These are phyloP conservation scores for Emiliania huxleyi DNA, from an alignment of 78 protist genomes.

Conservation along the genomic window DNA sequence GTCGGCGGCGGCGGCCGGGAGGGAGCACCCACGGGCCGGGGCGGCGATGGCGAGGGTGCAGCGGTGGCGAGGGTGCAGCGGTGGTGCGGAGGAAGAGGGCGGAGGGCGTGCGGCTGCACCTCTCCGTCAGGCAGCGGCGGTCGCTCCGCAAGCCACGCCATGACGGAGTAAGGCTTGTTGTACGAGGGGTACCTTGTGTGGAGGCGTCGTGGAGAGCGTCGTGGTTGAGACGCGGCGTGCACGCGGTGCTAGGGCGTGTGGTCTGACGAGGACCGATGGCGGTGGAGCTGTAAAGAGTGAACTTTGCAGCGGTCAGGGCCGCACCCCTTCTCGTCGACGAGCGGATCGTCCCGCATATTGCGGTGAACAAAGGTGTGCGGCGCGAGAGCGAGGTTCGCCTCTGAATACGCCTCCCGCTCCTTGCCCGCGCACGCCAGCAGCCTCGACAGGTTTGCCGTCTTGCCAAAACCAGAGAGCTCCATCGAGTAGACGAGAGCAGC, in stretches of 20 bases:
- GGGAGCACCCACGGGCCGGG: no score
- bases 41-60: no score
- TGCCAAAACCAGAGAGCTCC: not conserved
- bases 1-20: no score
- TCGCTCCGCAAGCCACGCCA: not conserved
- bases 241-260: no score
- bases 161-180: conserved; percentile 3
- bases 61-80: no score
- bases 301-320: no score
- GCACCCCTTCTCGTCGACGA: conserved; percentile 12
- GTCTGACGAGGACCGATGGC: no score
- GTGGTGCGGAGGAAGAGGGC: not conserved
- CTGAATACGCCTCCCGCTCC: not conserved
- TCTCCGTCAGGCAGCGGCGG: not conserved
- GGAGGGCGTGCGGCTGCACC: not conserved
- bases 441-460: not conserved
- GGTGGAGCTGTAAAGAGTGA: no score
- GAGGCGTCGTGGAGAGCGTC: no score
- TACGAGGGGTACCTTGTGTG: conserved; percentile 29
- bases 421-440: not conserved
- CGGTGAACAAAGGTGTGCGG: conserved; percentile 8
- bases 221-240: no score
- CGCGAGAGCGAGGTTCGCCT: not conserved
- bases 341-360: conserved; percentile 4
- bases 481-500: not conserved